Evolutionary conservation across 179 eudicot species (phyloP).

Genomic region (Patellifolia procumbens): DNA sequence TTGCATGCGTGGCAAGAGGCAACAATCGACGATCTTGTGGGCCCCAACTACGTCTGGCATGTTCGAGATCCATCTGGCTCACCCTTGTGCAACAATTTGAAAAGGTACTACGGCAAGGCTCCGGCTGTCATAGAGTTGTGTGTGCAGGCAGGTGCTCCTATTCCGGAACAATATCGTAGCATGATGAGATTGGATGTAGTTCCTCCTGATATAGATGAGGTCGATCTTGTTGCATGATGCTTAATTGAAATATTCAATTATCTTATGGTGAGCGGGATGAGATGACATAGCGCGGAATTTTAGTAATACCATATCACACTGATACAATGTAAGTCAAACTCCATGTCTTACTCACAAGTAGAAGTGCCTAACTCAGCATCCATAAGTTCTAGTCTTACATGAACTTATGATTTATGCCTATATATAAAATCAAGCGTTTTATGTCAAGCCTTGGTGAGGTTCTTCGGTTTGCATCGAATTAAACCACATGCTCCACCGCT

Average conservation of each 20-base stretch:
- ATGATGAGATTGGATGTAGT: constrained; percentile 75
- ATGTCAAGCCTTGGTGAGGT: too few species aligned
- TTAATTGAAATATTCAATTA: background rate
- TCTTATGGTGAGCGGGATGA: background rate
- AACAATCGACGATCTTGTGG: constrained; percentile 54
- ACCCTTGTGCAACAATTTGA: constrained; percentile 46
- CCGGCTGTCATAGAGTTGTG: constrained; percentile 66
- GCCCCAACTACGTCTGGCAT: constrained; percentile 74
- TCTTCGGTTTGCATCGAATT: too few species aligned
- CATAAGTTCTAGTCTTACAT: too few species aligned
- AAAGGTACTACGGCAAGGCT: constrained; percentile 65
- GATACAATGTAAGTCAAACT: too few species aligned
- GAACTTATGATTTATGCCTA: too few species aligned
- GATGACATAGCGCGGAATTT: background rate
- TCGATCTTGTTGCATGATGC: constrained; percentile 63
- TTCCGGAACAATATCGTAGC: constrained; percentile 51
- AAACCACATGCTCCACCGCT: too few species aligned
- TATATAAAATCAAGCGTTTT: too few species aligned
- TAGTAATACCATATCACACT: background rate
- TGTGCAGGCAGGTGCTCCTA: constrained; percentile 62
- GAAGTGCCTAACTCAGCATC: too few species aligned
- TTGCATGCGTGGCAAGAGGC: constrained; percentile 81
- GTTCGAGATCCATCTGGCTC: constrained; percentile 39
- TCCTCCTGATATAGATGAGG: constrained; percentile 67
- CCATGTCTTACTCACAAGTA: too few species aligned